phyloP scores from a whole-genome alignment of 2,329 filamentous ascomycete genomes.

The Cytospora paraplurivora region DNA sequence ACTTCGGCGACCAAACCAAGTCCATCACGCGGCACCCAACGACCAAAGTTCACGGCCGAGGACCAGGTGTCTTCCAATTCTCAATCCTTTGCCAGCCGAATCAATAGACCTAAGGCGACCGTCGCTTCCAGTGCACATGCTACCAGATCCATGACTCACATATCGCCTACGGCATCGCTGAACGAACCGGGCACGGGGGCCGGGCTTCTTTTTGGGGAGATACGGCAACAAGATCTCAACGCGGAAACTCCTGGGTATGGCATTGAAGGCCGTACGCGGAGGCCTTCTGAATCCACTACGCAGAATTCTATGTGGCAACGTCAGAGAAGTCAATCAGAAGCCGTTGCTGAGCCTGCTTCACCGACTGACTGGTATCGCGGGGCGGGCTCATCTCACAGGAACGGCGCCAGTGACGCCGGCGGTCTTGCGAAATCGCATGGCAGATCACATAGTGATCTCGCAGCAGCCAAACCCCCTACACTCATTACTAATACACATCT shows the following conservation, averaged over 20 bases:
- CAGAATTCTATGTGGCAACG: conserved; percentile 51
- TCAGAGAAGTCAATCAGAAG: conserved; percentile 58
- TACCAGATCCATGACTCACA: conserved; percentile 49
- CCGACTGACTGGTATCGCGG: conserved; percentile 67
- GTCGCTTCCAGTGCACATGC: conserved; percentile 40
- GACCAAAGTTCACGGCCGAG: conserved; percentile 51
- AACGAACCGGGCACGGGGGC: conserved; percentile 36
- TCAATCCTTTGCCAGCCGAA: conserved; percentile 62
- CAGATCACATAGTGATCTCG: conserved; percentile 64
- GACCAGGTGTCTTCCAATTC: conserved; percentile 56
- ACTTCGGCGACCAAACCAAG: conserved; percentile 36
- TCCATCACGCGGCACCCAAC: conserved; percentile 43
- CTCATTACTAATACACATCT: conserved; percentile 22
- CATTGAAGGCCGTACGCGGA: conserved; percentile 58
- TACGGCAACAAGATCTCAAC: conserved; percentile 62
- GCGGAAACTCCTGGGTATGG: conserved; percentile 59
- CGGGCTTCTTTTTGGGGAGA: conserved; percentile 73
- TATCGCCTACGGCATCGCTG: conserved; percentile 40
- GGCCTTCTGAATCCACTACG: conserved; percentile 73
- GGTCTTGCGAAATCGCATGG: conserved; percentile 45
- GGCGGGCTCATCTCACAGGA: conserved; percentile 35
- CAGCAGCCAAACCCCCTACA: conserved; percentile 35
- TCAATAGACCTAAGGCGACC: conserved; percentile 53
- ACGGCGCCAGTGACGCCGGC: conserved; percentile 31
- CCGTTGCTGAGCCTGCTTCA: conserved; percentile 61